Conservation (phyloP, 768 basidiomycete genomes). For the Kwoniella pini region DNA sequence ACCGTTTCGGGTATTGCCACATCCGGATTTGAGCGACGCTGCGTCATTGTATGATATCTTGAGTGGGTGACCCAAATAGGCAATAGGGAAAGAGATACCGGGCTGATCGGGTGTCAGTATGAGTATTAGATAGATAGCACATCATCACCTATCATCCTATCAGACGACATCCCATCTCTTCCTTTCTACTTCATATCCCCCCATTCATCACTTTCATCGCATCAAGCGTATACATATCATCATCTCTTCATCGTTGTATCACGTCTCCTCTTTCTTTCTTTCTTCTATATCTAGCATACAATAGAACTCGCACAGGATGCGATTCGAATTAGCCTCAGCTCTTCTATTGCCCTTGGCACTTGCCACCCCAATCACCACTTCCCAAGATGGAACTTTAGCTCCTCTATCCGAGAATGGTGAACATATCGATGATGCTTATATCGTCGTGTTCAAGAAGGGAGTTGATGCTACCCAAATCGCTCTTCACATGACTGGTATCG, state of each 20-base stretch:
- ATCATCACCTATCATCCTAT: conserved; percentile 8
- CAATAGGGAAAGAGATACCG: background rate
- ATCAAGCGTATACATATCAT: conserved; percentile 1
- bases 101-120: conserved; percentile 3
- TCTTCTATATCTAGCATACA: background rate
- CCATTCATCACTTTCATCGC: background rate
- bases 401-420: conserved; percentile 45
- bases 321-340: conserved; percentile 29
- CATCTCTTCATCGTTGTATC: conserved; percentile 4
- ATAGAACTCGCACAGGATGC: conserved; percentile 28
- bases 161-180: conserved; percentile 10
- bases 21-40: conserved; percentile 6
- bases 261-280: background rate
- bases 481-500: conserved; percentile 73
- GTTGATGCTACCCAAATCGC: conserved; percentile 62
- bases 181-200: conserved; percentile 8
- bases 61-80: background rate
- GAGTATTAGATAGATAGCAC: conserved; percentile 11
- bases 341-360: conserved; percentile 30
- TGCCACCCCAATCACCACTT: conserved; percentile 37
- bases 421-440: conserved; percentile 72
- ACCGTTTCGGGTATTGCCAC: conserved; percentile 12
- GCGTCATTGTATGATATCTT: background rate
- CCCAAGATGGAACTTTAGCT: conserved; percentile 31
- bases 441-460: conserved; percentile 81